phyloP scores from a whole-genome alignment of 1,139 yeast genomes.

The Wickerhamomyces sp. region DNA sequence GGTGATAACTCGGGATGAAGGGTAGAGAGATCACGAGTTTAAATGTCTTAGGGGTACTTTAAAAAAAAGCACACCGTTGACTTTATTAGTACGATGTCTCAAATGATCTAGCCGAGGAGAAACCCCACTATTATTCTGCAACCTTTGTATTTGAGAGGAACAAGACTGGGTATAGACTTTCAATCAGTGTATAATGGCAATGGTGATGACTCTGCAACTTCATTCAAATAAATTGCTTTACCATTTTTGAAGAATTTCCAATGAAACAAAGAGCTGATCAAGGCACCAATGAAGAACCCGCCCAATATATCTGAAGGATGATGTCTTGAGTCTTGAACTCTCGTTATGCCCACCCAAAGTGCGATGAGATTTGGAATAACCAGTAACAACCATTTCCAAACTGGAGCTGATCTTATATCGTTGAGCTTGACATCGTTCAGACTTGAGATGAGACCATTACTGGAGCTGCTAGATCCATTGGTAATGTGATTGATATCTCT shows the following conservation, averaged over 20 bases:
- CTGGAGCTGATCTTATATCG: slow-evolving; percentile 16
- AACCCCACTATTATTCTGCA: too few species aligned
- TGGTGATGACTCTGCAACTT: background rate
- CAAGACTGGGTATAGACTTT: background rate
- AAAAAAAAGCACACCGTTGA: too few species aligned
- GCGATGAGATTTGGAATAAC: slow-evolving; percentile 38
- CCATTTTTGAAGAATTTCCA: slow-evolving; percentile 32
- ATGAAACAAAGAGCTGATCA: slow-evolving; percentile 45
- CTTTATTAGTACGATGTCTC: too few species aligned
- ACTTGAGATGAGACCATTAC: slow-evolving; percentile 4
- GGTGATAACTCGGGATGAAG: too few species aligned
- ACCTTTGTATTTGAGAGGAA: too few species aligned
- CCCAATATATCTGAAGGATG: slow-evolving; percentile 62
- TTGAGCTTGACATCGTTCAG: background rate
- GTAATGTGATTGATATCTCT: too few species aligned
- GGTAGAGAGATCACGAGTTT: too few species aligned
- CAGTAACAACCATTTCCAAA: slow-evolving; percentile 31
- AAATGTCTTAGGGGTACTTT: too few species aligned
- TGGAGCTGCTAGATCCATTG: slow-evolving; percentile 11
- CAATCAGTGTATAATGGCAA: slow-evolving; percentile 3
- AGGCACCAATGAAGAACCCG: slow-evolving; percentile 50
- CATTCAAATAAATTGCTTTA: slow-evolving; percentile 15
- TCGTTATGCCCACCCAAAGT: slow-evolving; percentile 48
- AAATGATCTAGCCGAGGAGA: too few species aligned
- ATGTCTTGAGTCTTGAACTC: slow-evolving; percentile 74